phyloP scores from a whole-genome alignment of 768 basidiomycete species.

The Exidia glandulosa region DNA sequence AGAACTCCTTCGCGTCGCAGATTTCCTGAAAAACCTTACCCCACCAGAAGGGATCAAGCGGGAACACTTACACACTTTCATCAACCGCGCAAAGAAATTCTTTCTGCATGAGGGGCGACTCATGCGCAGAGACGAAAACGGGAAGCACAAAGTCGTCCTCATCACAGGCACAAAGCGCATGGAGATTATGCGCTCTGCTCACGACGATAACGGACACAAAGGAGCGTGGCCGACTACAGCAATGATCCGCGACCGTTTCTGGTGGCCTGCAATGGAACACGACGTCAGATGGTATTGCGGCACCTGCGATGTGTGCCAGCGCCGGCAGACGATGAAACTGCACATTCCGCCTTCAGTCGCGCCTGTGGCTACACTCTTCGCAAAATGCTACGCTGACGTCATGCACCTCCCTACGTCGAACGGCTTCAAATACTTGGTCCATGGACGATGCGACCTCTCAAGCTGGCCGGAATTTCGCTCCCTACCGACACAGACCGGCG shows the following conservation, averaged over 20 bases:
- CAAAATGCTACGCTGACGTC: conserved; percentile 4
- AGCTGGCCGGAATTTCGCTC: conserved; percentile 12
- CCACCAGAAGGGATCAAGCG: not conserved
- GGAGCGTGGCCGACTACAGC: conserved; percentile 6
- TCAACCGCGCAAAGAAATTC: not conserved
- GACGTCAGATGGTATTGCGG: conserved; percentile 22
- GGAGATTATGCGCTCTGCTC: conserved; percentile 5
- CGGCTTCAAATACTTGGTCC: not conserved
- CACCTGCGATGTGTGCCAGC: conserved; percentile 25
- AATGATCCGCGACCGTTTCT: conserved; percentile 12
- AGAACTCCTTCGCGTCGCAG: not conserved
- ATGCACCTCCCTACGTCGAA: conserved; percentile 2
- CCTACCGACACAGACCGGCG: conserved; percentile 10
- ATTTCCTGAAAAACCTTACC: not conserved
- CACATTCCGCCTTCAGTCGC: conserved; percentile 15
- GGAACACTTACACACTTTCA: not conserved
- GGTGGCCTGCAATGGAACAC: conserved; percentile 19
- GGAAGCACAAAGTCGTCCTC: conserved; percentile 11
- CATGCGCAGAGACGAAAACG: conserved; percentile 6
- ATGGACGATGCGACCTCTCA: conserved; percentile 16
- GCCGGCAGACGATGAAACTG: conserved; percentile 11
- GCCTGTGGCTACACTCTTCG: conserved; percentile 15
- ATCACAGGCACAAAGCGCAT: not conserved
- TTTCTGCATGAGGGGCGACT: conserved; percentile 7
- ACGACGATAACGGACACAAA: conserved; percentile 13